Percentiles rank a stretch among this genome's conserved stretches.
Conservation (phyloP, 1,284 basidiomycete species). For the Thecaphora thlaspeos region DNA sequence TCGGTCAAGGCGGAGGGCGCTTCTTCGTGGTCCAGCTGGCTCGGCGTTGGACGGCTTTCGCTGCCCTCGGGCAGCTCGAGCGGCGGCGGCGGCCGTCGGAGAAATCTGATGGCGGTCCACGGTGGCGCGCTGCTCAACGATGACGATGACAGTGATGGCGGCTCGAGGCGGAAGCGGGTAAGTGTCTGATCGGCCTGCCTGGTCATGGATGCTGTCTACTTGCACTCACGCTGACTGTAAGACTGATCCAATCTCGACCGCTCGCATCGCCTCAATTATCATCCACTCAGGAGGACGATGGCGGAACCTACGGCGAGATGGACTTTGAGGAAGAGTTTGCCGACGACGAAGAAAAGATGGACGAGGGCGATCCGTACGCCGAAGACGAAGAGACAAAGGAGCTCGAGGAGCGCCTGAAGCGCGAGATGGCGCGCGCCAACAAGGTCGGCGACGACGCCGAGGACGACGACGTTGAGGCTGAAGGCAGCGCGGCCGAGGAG, state of each 20-base stretch:
- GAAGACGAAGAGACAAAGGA: slow-evolving; percentile 54
- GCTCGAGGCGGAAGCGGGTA: slow-evolving; percentile 19
- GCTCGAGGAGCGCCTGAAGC: slow-evolving; percentile 53
- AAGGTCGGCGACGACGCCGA: slow-evolving; percentile 32
- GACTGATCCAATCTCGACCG: no score
- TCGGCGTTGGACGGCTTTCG: slow-evolving; percentile 23
- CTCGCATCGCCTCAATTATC: no score
- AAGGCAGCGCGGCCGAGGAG: slow-evolving; percentile 31
- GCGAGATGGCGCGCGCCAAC: slow-evolving; percentile 56
- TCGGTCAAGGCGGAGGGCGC: slow-evolving; percentile 25
- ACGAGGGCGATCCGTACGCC: slow-evolving; percentile 30
- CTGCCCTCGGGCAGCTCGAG: slow-evolving; percentile 35
- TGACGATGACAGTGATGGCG: slow-evolving; percentile 25
- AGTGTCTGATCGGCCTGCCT: no score
- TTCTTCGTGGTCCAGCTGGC: slow-evolving; percentile 31
- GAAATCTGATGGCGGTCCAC: slow-evolving; percentile 38
- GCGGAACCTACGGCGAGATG: slow-evolving; percentile 48
- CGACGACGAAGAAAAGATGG: slow-evolving; percentile 51
- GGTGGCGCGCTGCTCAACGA: slow-evolving; percentile 36
- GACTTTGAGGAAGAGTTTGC: slow-evolving; percentile 56
- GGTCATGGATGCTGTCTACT: no score
- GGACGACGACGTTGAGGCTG: slow-evolving; percentile 31
- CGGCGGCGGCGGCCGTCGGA: slow-evolving; percentile 23
- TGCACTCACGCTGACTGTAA: no score
- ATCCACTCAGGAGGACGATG: slow-evolving; percentile 21